Base-by-base conservation (phyloP, 2,329 filamentous ascomycete species). In the Calonectria leucothoes region DNA sequence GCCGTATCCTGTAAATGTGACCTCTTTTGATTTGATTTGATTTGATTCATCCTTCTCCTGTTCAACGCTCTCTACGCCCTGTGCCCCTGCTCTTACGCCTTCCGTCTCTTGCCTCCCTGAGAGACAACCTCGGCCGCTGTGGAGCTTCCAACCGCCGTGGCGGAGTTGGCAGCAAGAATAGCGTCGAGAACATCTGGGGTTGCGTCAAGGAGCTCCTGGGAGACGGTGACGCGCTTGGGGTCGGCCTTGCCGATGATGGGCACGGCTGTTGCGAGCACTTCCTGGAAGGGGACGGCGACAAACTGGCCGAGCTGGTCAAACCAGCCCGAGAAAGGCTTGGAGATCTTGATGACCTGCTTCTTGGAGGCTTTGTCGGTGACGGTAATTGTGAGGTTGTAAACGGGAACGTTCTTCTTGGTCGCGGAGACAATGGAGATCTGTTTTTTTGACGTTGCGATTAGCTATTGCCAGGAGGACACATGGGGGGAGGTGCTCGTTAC, bases 321-420 rank as follows among this genome's bases (percentile, higher is more conserved):
- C 94, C 94, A 97, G 67, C 90, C 88, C 39, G 90, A 90, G 82
- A 97, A 96, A 42, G 93, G 89, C 55, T 90, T 89, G 74, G 89
- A 85, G 73, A 95, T 84, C 75, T 91, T 87, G 73, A 91, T 81
- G 23, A 86, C 87, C 74, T 88, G 81, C 49, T 83, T 77, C 66
- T 83, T 82, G 73, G 82, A 83, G 45, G 82, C 80, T 72, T 84
- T 86, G 65, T 78, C 63, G 42, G 86, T 87, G 69, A 91, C 85
- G 59, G 88, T 89, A 66, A 98, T 88, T 52, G 89, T 91, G 73
- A 98, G 86, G 81, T 94, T 90, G 87, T 99, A 99, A 55, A 92
- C 90, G 0, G 95, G 95, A 48, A 93, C 90, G 84, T 96, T 91
- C 84, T 98, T 98, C 81, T 94, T 93, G 0, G 91, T 92, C 1